A percentile compares a stretch with the other conserved stretches of the same genome.
Evolutionary conservation across 208 protist genomes (phyloP).

Genomic region (Tritrichomonas musculus): DNA sequence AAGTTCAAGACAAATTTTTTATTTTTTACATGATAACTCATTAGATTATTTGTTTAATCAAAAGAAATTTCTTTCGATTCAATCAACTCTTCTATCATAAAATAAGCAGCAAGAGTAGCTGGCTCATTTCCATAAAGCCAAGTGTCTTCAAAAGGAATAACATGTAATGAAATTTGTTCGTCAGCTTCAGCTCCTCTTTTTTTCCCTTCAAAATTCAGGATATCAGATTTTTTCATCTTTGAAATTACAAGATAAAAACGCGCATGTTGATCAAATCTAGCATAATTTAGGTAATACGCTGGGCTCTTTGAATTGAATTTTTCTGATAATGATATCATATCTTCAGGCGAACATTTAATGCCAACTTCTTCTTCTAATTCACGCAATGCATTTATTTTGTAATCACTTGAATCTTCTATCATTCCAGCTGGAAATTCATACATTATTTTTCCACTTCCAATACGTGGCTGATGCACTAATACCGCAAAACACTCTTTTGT

Average conservation of each 20-base stretch:
- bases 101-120: not conserved
- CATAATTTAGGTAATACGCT: not conserved
- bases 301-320: not conserved
- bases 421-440: slow-evolving; percentile 23
- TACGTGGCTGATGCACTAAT: not conserved
- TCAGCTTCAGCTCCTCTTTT: not conserved
- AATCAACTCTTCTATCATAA: not conserved
- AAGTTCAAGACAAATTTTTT: no score
- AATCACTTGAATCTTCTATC: not conserved
- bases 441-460: not conserved
- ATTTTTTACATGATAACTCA: no score
- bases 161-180: not conserved
- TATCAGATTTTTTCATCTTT: not conserved
- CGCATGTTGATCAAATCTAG: not conserved
- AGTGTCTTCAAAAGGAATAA: not conserved
- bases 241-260: not conserved
- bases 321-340: not conserved
- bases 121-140: not conserved
- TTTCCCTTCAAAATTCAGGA: not conserved
- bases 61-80: not conserved
- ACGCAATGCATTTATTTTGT: not conserved
- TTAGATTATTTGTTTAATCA: no score
- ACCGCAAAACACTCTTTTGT: not conserved
- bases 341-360: not conserved
- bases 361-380: slow-evolving; percentile 6